A percentile compares a stretch with the other conserved stretches of the same genome.
Evolutionary conservation across 257 asterid species (phyloP).

Genomic region (Knoxia roxburghii): DNA sequence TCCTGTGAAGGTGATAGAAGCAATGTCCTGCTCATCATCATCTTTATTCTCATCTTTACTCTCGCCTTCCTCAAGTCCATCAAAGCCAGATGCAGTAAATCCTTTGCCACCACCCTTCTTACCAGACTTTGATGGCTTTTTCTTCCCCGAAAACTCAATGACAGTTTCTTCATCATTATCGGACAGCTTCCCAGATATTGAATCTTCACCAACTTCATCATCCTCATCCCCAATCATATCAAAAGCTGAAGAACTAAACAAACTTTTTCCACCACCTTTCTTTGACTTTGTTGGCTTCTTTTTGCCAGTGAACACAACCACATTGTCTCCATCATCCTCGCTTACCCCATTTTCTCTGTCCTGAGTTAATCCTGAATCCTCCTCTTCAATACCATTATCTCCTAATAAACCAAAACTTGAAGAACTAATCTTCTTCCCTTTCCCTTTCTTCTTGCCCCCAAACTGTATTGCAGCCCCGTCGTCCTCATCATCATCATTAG

Average conservation of each 20-base stretch:
- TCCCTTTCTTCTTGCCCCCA: constrained; percentile 58
- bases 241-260: constrained; percentile 25
- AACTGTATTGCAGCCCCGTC: constrained; percentile 34
- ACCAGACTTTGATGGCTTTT: constrained; percentile 32
- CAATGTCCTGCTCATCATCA: constrained; percentile 45
- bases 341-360: constrained; percentile 21
- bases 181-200: constrained; percentile 28
- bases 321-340: constrained; percentile 25
- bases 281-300: constrained; percentile 31
- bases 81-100: constrained; percentile 30
- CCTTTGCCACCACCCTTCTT: constrained; percentile 30
- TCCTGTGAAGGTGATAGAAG: constrained; percentile 47
- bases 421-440: constrained; percentile 52
- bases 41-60: constrained; percentile 40
- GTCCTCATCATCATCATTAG: constrained; percentile 44
- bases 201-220: constrained; percentile 16
- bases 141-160: constrained; percentile 48
- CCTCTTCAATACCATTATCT: constrained; percentile 43
- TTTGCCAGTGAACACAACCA: constrained; percentile 25
- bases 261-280: constrained; percentile 30
- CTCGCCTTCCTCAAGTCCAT: constrained; percentile 39
- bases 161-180: constrained; percentile 42
- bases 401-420: constrained; percentile 55
- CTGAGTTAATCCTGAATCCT: constrained; percentile 19
- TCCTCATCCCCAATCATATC: constrained; percentile 26